These are phyloP conservation scores for Venturia effusa DNA, from an alignment of 2,329 filamentous ascomycete genomes.

Conservation along the genomic window DNA sequence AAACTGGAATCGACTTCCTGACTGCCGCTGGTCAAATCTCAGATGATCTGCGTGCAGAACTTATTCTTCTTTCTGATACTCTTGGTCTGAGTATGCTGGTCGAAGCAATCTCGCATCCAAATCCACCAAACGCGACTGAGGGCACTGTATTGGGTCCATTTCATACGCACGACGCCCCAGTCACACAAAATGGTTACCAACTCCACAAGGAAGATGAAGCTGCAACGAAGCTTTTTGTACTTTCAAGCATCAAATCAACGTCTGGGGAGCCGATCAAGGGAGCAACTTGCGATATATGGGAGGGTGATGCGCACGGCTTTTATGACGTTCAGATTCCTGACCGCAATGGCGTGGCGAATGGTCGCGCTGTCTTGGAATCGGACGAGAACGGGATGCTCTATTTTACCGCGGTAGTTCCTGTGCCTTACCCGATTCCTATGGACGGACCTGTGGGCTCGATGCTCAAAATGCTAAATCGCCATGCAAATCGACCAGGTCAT, in stretches of 20 bases:
- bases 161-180: slow-evolving; percentile 66
- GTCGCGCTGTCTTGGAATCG: slow-evolving; percentile 58
- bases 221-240: not conserved
- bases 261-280: slow-evolving; percentile 49
- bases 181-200: not conserved
- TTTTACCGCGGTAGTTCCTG: slow-evolving; percentile 76
- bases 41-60: slow-evolving; percentile 67
- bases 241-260: slow-evolving; percentile 39
- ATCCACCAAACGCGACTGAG: slow-evolving; percentile 58
- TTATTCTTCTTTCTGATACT: slow-evolving; percentile 72
- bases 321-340: slow-evolving; percentile 72
- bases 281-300: slow-evolving; percentile 74
- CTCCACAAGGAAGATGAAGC: slow-evolving; percentile 2
- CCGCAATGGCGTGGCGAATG: slow-evolving; percentile 50
- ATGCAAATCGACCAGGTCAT: slow-evolving; percentile 67
- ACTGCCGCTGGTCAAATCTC: slow-evolving; percentile 64
- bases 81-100: slow-evolving; percentile 71
- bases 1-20: slow-evolving; percentile 60
- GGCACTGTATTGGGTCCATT: slow-evolving; percentile 75
- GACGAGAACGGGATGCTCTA: slow-evolving; percentile 68
- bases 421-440: slow-evolving; percentile 74
- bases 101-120: slow-evolving; percentile 75
- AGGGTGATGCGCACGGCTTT: slow-evolving; percentile 68
- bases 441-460: slow-evolving; percentile 75
- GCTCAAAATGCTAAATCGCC: slow-evolving; percentile 54